These are phyloP conservation scores for Trichoderma sp. DNA, from an alignment of 2,329 filamentous ascomycete genomes.

Conservation along the genomic window DNA sequence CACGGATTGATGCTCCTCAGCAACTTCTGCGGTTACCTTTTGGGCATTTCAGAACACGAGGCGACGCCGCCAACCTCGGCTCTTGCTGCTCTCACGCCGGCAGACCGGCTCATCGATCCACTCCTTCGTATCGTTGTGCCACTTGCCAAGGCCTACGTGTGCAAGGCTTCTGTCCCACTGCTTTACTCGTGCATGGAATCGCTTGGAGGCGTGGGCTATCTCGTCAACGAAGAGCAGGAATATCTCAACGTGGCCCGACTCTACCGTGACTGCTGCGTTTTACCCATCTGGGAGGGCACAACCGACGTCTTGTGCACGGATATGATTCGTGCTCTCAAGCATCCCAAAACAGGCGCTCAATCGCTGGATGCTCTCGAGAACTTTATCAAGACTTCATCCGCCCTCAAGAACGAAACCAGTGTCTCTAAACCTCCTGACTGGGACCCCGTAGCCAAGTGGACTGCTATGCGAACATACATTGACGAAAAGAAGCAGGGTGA, in stretches of 20 bases:
- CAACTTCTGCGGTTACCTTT: constrained; percentile 51
- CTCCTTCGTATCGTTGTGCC: constrained; percentile 59
- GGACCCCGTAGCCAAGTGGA: constrained; percentile 39
- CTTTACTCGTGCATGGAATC: constrained; percentile 60
- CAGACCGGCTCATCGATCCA: constrained; percentile 33
- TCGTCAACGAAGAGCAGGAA: constrained; percentile 60
- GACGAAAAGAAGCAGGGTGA: constrained; percentile 34
- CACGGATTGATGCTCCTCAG: constrained; percentile 54
- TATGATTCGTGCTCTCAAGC: constrained; percentile 47
- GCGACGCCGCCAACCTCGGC: constrained; percentile 21
- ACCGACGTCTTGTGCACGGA: constrained; percentile 65
- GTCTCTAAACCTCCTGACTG: constrained; percentile 28
- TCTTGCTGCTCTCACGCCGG: constrained; percentile 34
- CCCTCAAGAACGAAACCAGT: constrained; percentile 24
- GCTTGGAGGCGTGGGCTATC: constrained; percentile 64
- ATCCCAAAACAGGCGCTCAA: constrained; percentile 37
- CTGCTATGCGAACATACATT: constrained; percentile 36
- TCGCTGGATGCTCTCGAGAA: constrained; percentile 43
- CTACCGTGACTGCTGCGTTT: constrained; percentile 61
- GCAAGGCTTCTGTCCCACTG: constrained; percentile 47
- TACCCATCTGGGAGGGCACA: constrained; percentile 70
- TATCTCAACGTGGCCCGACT: constrained; percentile 65
- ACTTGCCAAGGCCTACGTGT: constrained; percentile 57
- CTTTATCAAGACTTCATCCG: constrained; percentile 33
- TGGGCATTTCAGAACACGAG: constrained; percentile 52